Conservation (phyloP, 331 rosid species). For the Rhamnella rubrinervis region DNA sequence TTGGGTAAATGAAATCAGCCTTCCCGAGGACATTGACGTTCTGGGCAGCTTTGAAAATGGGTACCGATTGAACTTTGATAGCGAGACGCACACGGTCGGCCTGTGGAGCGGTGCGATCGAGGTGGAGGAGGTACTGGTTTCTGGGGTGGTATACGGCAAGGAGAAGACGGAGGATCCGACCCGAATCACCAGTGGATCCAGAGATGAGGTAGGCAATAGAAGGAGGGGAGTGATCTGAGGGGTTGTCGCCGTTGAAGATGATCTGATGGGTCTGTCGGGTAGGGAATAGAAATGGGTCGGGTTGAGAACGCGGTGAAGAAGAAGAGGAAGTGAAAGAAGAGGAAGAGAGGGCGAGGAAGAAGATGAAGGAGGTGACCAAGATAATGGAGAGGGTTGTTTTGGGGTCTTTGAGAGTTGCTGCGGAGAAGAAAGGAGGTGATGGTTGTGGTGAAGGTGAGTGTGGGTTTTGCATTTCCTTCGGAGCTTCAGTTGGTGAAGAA, state of each 20-base stretch:
- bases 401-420: conserved; percentile 39
- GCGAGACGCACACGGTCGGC: conserved; percentile 66
- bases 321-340: neutral
- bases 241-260: conserved; percentile 32
- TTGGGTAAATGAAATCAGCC: conserved; percentile 64
- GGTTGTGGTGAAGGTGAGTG: conserved; percentile 6
- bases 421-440: conserved; percentile 6
- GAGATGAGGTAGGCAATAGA: conserved; percentile 74
- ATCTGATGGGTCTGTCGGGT: conserved; percentile 44
- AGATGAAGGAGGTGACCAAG: conserved; percentile 46
- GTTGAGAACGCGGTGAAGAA: conserved; percentile 21
- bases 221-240: conserved; percentile 58
- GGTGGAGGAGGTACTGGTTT: conserved; percentile 80
- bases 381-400: conserved; percentile 55
- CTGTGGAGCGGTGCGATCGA: conserved; percentile 64
- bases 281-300: conserved; percentile 75
- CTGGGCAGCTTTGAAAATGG: conserved; percentile 71
- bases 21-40: conserved; percentile 79
- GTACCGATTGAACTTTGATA: conserved; percentile 47
- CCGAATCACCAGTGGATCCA: conserved; percentile 57
- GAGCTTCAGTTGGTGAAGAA: neutral
- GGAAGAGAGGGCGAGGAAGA: conserved; percentile 47
- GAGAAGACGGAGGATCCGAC: conserved; percentile 64
- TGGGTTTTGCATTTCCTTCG: conserved; percentile 27
- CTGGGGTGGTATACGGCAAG: conserved; percentile 71